Conservation (phyloP, 371 early-diverging fungal species). For the Fennellomyces sp. region DNA sequence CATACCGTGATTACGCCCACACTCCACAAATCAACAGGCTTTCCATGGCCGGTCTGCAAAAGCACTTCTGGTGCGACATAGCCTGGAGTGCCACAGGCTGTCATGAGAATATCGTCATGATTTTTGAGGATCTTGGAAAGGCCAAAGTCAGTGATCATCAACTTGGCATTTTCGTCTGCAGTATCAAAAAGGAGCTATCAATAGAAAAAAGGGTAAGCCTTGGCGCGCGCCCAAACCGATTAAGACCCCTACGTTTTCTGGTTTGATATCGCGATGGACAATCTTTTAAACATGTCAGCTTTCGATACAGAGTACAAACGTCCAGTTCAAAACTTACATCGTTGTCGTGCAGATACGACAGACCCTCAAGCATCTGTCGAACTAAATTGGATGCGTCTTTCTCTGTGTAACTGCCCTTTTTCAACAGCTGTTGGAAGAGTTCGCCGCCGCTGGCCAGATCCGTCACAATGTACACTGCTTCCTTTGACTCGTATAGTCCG, state of each 20-base stretch:
- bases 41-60: slow-evolving; percentile 66
- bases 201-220: background rate
- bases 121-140: slow-evolving; percentile 75
- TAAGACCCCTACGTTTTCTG: slow-evolving; percentile 82
- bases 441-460: slow-evolving; percentile 91
- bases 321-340: slow-evolving; percentile 37
- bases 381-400: slow-evolving; percentile 69
- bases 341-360: slow-evolving; percentile 81
- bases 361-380: slow-evolving; percentile 76
- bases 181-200: slow-evolving; percentile 61
- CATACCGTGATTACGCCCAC: slow-evolving; percentile 84
- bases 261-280: slow-evolving; percentile 88
- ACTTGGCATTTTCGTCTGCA: slow-evolving; percentile 39
- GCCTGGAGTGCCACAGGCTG: slow-evolving; percentile 87
- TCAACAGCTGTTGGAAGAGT: slow-evolving; percentile 81
- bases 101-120: slow-evolving; percentile 67
- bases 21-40: slow-evolving; percentile 88
- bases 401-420: slow-evolving; percentile 80
- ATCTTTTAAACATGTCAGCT: slow-evolving; percentile 38
- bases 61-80: slow-evolving; percentile 92
- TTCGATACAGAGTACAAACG: background rate
- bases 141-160: slow-evolving; percentile 85
- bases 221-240: background rate
- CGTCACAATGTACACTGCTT: slow-evolving; percentile 82
- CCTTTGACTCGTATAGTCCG: slow-evolving; percentile 77